Evolutionary conservation across 1,139 yeast genomes (phyloP).

Genomic region (Meyerozyma elateridarum): DNA sequence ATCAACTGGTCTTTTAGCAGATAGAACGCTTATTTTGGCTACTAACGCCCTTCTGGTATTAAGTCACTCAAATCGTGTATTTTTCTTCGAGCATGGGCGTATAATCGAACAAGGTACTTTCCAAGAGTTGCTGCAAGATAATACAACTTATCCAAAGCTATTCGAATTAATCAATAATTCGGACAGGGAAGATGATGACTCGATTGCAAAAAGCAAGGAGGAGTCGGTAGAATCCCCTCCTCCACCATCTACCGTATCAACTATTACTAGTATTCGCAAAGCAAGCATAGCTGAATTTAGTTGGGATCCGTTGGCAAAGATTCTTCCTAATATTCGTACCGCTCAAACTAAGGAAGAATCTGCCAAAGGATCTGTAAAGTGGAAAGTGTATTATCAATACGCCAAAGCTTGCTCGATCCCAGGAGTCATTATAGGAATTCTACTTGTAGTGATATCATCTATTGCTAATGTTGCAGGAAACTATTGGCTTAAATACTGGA

Average conservation of each 20-base stretch:
- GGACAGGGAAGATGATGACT: slow-evolving; percentile 13
- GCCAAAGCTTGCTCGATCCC: slow-evolving; percentile 21
- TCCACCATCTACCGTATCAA: slow-evolving; percentile 1
- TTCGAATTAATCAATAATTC: slow-evolving; percentile 21
- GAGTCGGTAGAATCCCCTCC: no score
- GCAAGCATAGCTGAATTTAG: slow-evolving; percentile 30
- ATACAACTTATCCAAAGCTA: slow-evolving; percentile 21
- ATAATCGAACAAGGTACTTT: slow-evolving; percentile 22
- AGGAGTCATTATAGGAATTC: slow-evolving; percentile 16
- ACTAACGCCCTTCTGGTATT: slow-evolving; percentile 36
- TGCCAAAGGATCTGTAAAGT: slow-evolving; percentile 25
- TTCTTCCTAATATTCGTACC: slow-evolving; percentile 21
- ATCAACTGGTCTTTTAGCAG: slow-evolving; percentile 23
- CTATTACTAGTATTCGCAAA: slow-evolving; percentile 10
- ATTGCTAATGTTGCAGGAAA: slow-evolving; percentile 30
- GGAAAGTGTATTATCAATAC: slow-evolving; percentile 22
- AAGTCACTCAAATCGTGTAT: slow-evolving; percentile 26
- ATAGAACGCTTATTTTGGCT: slow-evolving; percentile 32
- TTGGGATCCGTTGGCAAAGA: slow-evolving; percentile 27
- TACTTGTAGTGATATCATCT: slow-evolving; percentile 12
- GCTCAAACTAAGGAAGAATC: slow-evolving; percentile 22
- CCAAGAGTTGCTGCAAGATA: slow-evolving; percentile 10
- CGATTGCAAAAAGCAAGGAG: not conserved
- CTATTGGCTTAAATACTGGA: slow-evolving; percentile 61
- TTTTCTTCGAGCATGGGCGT: slow-evolving; percentile 22